Evolutionary conservation across 495 filamentous ascomycete species (phyloP).

Genomic region (Niebla homalea): DNA sequence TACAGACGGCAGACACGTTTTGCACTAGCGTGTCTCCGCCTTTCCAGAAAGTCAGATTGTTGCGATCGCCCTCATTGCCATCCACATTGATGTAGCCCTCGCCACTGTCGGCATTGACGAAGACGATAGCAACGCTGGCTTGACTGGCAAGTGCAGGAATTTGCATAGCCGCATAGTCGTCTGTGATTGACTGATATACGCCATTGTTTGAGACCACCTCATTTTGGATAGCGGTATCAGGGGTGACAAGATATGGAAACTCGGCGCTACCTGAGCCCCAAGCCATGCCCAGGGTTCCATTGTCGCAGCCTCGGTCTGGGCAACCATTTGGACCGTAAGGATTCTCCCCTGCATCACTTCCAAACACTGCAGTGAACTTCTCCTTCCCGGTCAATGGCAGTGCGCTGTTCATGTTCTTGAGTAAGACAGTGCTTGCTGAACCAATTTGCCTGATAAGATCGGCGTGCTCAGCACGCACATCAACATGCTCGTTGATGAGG

Average conservation of each 20-base stretch:
- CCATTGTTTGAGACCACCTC: constrained; percentile 44
- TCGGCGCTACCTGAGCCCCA: constrained; percentile 88
- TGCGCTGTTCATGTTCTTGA: constrained; percentile 67
- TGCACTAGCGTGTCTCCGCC: constrained; percentile 67
- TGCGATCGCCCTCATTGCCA: constrained; percentile 77
- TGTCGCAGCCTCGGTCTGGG: constrained; percentile 65
- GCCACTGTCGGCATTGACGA: constrained; percentile 76
- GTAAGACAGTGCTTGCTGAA: constrained; percentile 64
- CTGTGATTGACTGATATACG: constrained; percentile 57
- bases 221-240: constrained; percentile 70
- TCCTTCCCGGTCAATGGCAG: constrained; percentile 68
- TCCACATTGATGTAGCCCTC: constrained; percentile 80
- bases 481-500: constrained; percentile 66
- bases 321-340: constrained; percentile 76
- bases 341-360: constrained; percentile 72
- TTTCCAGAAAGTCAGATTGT: constrained; percentile 84
- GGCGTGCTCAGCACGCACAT: constrained; percentile 68
- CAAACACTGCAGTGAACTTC: constrained; percentile 66
- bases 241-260: constrained; percentile 85
- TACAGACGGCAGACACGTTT: constrained; percentile 60
- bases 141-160: constrained; percentile 51
- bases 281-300: constrained; percentile 81
- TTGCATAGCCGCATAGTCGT: constrained; percentile 54
- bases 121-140: constrained; percentile 66
- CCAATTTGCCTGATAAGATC: constrained; percentile 59